These are phyloP conservation scores for Magnusiomyces fungicola DNA, from an alignment of 1,139 yeast species.

Conservation along the genomic window DNA sequence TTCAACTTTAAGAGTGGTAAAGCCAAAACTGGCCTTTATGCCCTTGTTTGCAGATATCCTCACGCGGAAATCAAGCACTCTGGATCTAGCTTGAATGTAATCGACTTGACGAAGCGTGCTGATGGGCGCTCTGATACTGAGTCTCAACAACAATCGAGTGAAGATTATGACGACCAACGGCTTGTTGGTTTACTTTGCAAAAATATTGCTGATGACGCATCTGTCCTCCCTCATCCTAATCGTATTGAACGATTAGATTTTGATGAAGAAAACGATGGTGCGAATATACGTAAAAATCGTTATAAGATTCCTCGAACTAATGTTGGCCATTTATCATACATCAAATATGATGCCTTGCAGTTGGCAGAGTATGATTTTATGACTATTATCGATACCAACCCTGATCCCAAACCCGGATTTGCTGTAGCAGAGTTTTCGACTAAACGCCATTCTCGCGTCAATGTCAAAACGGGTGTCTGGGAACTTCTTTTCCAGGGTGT, in stretches of 20 bases:
- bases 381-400: constrained; percentile 36
- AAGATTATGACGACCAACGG: constrained; percentile 7
- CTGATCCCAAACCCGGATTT: constrained; percentile 25
- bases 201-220: constrained; percentile 21
- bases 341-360: constrained; percentile 34
- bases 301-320: constrained; percentile 24
- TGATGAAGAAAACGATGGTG: not conserved
- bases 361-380: constrained; percentile 41
- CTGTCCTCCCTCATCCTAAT: constrained; percentile 19
- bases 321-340: constrained; percentile 40
- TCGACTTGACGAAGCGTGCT: constrained; percentile 12
- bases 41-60: constrained; percentile 22
- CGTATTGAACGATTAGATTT: not conserved
- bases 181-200: constrained; percentile 21
- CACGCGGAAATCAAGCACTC: constrained; percentile 10
- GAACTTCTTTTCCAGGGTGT: constrained; percentile 24
- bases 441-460: constrained; percentile 31
- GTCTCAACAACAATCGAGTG: constrained; percentile 3
- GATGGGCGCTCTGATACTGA: not conserved
- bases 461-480: constrained; percentile 23
- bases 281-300: constrained; percentile 28
- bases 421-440: constrained; percentile 26
- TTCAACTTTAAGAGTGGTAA: constrained; percentile 9
- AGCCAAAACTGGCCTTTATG: constrained; percentile 18
- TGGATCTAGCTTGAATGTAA: constrained; percentile 14